These are phyloP conservation scores for Bacterosira constricta DNA, from an alignment of 108 stramenopile species.

Conservation along the genomic window DNA sequence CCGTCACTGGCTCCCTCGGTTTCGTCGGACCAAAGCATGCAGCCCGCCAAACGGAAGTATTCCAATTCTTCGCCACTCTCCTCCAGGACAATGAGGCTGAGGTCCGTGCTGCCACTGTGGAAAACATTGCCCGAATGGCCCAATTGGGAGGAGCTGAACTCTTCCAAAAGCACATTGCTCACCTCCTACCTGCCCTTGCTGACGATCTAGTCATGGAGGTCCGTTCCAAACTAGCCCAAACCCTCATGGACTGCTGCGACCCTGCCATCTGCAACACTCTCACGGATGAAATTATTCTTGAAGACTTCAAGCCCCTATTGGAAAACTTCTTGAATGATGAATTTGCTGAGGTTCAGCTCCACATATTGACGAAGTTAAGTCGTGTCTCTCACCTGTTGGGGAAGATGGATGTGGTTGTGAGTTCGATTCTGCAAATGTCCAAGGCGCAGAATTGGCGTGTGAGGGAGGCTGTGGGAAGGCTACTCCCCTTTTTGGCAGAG, in stretches of 20 bases:
- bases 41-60: slow-evolving; percentile 49
- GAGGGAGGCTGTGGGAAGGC: slow-evolving; percentile 73
- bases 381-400: slow-evolving; percentile 77
- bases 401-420: slow-evolving; percentile 83
- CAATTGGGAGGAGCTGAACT: slow-evolving; percentile 78
- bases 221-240: slow-evolving; percentile 48
- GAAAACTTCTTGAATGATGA: slow-evolving; percentile 88
- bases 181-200: slow-evolving; percentile 70
- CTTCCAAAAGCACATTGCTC: slow-evolving; percentile 71
- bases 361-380: slow-evolving; percentile 84
- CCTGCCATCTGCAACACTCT: slow-evolving; percentile 61
- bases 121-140: slow-evolving; percentile 82
- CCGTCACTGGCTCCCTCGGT: slow-evolving; percentile 73
- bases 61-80: slow-evolving; percentile 80
- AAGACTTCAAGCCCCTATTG: slow-evolving; percentile 79
- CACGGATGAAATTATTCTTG: slow-evolving; percentile 76
- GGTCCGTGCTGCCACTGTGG: slow-evolving; percentile 93
- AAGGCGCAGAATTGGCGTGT: slow-evolving; percentile 89
- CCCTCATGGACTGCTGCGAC: slow-evolving; percentile 80
- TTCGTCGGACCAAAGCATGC: slow-evolving; percentile 39
- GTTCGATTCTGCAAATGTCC: slow-evolving; percentile 78
- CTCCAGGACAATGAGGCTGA: slow-evolving; percentile 91
- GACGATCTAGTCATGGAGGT: slow-evolving; percentile 66
- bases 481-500: slow-evolving; percentile 85
- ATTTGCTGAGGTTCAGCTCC: slow-evolving; percentile 90